phyloP scores from a whole-genome alignment of 2,329 filamentous ascomycete species.

The Penicillium sp. region DNA sequence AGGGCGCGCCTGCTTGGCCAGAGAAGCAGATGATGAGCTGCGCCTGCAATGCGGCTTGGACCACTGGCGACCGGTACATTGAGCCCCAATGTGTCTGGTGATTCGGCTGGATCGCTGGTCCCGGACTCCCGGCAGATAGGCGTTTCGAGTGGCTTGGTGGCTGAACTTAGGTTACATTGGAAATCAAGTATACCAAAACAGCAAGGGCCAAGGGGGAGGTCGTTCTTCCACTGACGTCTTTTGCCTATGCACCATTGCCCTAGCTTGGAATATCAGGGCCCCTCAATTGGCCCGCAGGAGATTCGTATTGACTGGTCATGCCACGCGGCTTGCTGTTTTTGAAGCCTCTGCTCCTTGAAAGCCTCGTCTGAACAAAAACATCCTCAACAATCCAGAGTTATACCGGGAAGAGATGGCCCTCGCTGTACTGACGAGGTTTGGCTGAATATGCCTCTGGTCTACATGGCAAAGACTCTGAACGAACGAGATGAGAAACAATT shows the following conservation, averaged over 20 bases:
- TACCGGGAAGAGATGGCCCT: neutral
- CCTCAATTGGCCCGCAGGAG: neutral
- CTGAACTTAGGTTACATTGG: slow-evolving; percentile 1
- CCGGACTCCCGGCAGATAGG: slow-evolving; percentile 2
- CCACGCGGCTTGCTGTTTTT: neutral
- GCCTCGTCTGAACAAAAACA: neutral
- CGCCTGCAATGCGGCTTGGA: neutral
- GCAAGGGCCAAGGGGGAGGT: neutral
- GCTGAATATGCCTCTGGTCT: neutral
- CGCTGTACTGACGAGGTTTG: neutral
- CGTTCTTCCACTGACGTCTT: neutral
- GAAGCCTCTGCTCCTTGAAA: neutral
- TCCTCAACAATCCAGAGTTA: neutral
- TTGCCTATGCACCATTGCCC: neutral
- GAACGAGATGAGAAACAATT: neutral
- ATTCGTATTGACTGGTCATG: neutral
- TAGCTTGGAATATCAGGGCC: neutral
- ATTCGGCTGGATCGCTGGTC: slow-evolving; percentile 1
- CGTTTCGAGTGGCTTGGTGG: slow-evolving; percentile 6
- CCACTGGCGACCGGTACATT: neutral
- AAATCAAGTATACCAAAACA: neutral
- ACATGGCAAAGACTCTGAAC: neutral
- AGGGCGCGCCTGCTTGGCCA: neutral
- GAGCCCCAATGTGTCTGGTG: slow-evolving; percentile 1
- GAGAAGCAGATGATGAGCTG: neutral